Evolutionary conservation across 2,329 filamentous ascomycete genomes (phyloP), one percentile per base, ranked within the genome.

Genomic region (Cryphonectria japonica): DNA sequence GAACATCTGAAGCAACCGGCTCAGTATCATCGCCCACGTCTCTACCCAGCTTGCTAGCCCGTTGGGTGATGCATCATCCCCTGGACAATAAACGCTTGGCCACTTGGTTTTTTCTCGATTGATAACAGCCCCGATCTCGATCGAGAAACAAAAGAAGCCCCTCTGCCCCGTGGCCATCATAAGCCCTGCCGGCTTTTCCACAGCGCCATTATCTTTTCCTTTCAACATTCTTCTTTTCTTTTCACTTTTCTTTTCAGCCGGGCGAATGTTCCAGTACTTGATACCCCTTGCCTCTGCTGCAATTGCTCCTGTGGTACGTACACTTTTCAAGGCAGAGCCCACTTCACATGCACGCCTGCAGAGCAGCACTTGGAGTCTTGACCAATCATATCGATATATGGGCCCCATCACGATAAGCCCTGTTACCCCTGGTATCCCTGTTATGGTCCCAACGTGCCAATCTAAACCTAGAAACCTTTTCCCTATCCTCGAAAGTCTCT

Each of bases 311-410:
- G 16, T n/a, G 46, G 46, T 50, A 57, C 29, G 54, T 59, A 59
- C 54, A 50, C 46, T 50, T 39, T 39, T 61, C 32, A 34, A 39
- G 32, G 34, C 32, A 61, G 37, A 67, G 37, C 43, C 57, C 67
- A 68, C 66, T 68, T 68, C 66, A 62, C 66, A 68, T 68, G 57
- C 66, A 68, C 60, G 63, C 61, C 39, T 39, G 54, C 54, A 57
- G 29, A 62, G 32, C 67, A 57, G 61, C 43, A 34, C 57, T 57
- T 59, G 41, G 50, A 52, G 11, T 37, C 39, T 14, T 68, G 32
- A 13, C 67, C 67, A 68, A 68, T 63, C 41, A 63, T 2, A 11
- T 19, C 32, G 39, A 26, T 14, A n/a, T 54, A 6, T 41, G 6
- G 39, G 61, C 39, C 39, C 61, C 61, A 64, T 26, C 61, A 14